Base-by-base conservation (phyloP, 768 basidiomycete genomes). In the Lactarius evosmus region DNA sequence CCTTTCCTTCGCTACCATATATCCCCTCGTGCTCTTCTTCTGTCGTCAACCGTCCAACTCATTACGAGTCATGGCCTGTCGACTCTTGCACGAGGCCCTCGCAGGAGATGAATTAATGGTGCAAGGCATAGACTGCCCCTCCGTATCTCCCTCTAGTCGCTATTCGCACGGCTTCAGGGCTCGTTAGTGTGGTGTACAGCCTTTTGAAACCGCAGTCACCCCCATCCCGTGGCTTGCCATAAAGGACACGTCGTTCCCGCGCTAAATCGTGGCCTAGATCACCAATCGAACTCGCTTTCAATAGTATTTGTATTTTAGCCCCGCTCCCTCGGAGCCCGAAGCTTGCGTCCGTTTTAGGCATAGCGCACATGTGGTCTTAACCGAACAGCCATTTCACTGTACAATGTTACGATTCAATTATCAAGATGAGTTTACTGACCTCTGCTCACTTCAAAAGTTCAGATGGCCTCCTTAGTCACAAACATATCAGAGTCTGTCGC, bases 121-220 rank as follows among this genome's bases (percentile, higher is more conserved):
- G 68, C 68, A 67, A 25, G 68, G 68, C 68, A 69, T 67, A 67
- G 66, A 64, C 57, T 61, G 50, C 58, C 51, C 68, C 68, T 65
- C 68, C 68, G 68, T 69, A 69, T 69, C 68, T 67, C 68, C 62
- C 60, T 57, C 49, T 61, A 34, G 68, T 51, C 46, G 63, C 59
- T 19, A 40, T 41, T 49, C 53, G 12, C 68, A 69, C 62, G 57
- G 57, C 66, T 61, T 29, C 38, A 22, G 66, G 68, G 68, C 57
- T 69, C 68, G 68, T 69, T 69, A 67, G 68, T 32, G 68, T 69
- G 68, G 68, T 69, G 66, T 67, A 69, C 68, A 69, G 46, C 34
- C 56, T 65, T 50, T 49, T 29, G 17, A 32, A 19, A 22, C 36
- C 52, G 17, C 22, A 32, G 17, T 54, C 36, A 25, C 7, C 33